Evolutionary conservation across 2,329 filamentous ascomycete species (phyloP).

Genomic region (Claviceps sp.): DNA sequence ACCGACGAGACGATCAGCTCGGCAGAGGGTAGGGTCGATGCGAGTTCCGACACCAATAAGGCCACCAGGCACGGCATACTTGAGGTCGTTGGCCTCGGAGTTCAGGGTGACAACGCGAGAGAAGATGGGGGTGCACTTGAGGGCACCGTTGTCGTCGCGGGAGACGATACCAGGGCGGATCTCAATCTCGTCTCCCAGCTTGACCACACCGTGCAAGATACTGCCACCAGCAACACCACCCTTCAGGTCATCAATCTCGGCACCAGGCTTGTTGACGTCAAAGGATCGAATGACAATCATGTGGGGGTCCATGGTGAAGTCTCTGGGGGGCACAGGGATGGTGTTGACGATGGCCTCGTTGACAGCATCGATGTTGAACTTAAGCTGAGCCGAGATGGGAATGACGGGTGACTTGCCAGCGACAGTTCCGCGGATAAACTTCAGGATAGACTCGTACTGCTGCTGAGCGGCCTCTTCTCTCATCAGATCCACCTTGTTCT

Average conservation of each 20-base stretch:
- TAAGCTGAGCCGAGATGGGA: slow-evolving; percentile 92
- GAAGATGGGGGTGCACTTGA: slow-evolving; percentile 96
- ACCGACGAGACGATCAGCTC: slow-evolving; percentile 96
- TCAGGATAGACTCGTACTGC: slow-evolving; percentile 93
- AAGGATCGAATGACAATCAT: slow-evolving; percentile 99
- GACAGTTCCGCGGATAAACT: slow-evolving; percentile 96
- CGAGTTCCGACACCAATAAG: slow-evolving; percentile 96
- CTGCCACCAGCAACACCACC: slow-evolving; percentile 95
- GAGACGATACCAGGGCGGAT: slow-evolving; percentile 97
- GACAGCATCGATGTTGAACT: slow-evolving; percentile 98
- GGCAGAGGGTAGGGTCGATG: slow-evolving; percentile 93
- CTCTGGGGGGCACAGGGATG: slow-evolving; percentile 80
- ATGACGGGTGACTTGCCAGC: slow-evolving; percentile 92
- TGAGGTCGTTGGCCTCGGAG: slow-evolving; percentile 95
- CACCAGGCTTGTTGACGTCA: slow-evolving; percentile 98
- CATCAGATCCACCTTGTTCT: slow-evolving; percentile 99
- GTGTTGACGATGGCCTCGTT: slow-evolving; percentile 92
- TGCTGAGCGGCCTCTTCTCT: slow-evolving; percentile 84
- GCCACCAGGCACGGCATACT: slow-evolving; percentile 94
- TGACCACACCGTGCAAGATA: slow-evolving; percentile 92
- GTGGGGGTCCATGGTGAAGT: slow-evolving; percentile 84
- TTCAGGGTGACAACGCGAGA: slow-evolving; percentile 89
- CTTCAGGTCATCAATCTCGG: slow-evolving; percentile 96
- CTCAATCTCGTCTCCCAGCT: slow-evolving; percentile 95
- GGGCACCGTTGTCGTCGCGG: slow-evolving; percentile 82